Base-by-base conservation (phyloP, 768 basidiomycete species). In the Melanogaster broomeanus region DNA sequence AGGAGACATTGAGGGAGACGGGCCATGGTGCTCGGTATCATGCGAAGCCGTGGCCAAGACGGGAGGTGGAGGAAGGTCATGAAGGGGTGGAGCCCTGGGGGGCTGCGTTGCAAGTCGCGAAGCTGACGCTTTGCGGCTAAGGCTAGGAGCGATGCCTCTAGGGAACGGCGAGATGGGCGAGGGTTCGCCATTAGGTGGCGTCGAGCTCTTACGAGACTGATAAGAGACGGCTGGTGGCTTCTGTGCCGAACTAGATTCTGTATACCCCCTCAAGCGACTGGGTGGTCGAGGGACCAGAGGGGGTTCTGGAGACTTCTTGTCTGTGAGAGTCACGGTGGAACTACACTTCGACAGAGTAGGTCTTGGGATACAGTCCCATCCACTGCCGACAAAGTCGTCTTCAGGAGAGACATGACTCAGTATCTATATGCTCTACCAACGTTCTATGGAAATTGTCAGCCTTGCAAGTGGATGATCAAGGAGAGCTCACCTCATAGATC, bases 191-290 rank as follows among this genome's bases (percentile, higher is more conserved):
- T 48, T 48, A 21, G 60, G 41, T 37, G 58, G 28, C 33, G 49
- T 37, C n/a, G 53, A 45, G 19, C 31, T 13, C 1, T 56, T 57
- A 35, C 42, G 34, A 11, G 52, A 43, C 30, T 53, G 40, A 15
- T 52, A 58, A 37, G 72, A 71, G 27, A 76, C 71, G 15, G 65
- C 65, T 11, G 74, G 60, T 33, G 67, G 66, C 43, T 37, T 51
- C 35, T 65, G 69, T 5, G 56, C 58, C 18, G 62, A 45, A 3
- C 65, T 71, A 39, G 63, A 66, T 38, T 80, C 78, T 11, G 79
- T 80, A 67, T 81, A 70, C 18, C 79, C 77, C 56, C 78, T 68
- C n/a, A 77, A 67, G 24, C 78, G 74, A 66, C 74, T 68, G 13
- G 63, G 69, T 18, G 77, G 74, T n/a, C 77, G 72, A 37, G 67